Conservation (phyloP, 345 rosid species). For the Citrus reticulata region DNA sequence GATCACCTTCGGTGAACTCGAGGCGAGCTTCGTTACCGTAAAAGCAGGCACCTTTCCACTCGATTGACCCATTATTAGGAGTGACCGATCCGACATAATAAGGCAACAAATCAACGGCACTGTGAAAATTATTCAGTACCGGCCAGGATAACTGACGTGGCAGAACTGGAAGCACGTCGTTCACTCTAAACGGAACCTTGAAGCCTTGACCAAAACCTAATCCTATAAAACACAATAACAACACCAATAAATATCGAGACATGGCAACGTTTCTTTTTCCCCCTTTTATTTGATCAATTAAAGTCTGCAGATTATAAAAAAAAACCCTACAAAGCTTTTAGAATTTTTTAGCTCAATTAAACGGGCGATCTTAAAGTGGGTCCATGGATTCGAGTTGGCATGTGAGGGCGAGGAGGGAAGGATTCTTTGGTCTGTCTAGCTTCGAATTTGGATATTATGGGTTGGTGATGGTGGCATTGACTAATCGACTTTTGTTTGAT, state of each 20-base stretch:
- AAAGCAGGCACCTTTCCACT: constrained; percentile 97
- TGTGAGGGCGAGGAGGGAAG: neutral
- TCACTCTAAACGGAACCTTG: constrained; percentile 68
- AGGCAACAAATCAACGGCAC: constrained; percentile 91
- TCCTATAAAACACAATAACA: constrained; percentile 34
- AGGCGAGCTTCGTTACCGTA: constrained; percentile 71
- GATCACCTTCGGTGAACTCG: constrained; percentile 61
- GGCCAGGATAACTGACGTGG: constrained; percentile 96
- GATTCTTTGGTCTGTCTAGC: neutral
- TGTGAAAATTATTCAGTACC: constrained; percentile 71
- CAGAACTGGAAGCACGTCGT: constrained; percentile 79
- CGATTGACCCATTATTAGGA: constrained; percentile 52
- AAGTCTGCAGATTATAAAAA: neutral
- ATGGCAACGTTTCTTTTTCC: constrained; percentile 9
- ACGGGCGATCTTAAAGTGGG: neutral
- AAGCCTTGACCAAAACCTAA: constrained; percentile 38
- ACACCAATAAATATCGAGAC: constrained; percentile 26
- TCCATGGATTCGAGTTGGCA: neutral
- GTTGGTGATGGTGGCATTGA: no score
- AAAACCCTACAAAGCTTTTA: neutral
- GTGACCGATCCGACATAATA: constrained; percentile 72
- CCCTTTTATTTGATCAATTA: neutral
- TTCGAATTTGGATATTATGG: neutral
- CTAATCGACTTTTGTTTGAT: neutral
- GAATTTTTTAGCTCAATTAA: neutral